A percentile compares a stretch with the other conserved stretches of the same genome.
Conservation (phyloP, 2,329 filamentous ascomycete genomes). For the Corniculantispora saksenae region DNA sequence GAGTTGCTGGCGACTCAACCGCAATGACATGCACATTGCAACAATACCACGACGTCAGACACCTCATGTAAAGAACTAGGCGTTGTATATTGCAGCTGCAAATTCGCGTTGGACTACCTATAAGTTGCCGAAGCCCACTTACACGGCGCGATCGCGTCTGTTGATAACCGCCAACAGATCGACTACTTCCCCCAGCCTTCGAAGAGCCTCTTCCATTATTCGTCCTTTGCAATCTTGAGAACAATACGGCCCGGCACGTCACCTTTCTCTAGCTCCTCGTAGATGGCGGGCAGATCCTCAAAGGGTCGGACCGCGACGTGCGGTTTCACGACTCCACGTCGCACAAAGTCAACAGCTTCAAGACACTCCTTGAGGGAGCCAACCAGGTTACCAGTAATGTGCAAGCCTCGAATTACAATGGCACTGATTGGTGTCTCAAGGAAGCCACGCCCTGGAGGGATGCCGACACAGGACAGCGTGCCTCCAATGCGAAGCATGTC, state of each 20-base stretch:
- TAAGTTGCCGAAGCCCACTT: no score
- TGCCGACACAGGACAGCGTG: conserved; percentile 23
- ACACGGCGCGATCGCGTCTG: no score
- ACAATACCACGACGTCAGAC: no score
- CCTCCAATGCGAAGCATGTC: conserved; percentile 23
- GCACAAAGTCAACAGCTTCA: conserved; percentile 22
- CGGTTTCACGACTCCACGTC: conserved; percentile 23
- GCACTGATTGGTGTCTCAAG: conserved; percentile 23
- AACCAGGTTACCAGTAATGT: conserved; percentile 23
- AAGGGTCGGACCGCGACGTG: conserved; percentile 19
- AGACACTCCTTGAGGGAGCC: conserved; percentile 25
- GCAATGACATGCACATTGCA: no score
- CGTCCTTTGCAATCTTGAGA: conserved; percentile 24
- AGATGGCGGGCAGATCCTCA: conserved; percentile 21
- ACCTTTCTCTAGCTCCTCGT: conserved; percentile 21
- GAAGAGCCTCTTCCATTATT: background rate
- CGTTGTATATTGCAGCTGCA: no score
- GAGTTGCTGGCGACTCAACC: background rate
- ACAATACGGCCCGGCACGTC: conserved; percentile 23
- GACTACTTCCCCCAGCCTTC: background rate
- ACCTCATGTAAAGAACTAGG: no score
- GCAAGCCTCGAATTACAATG: conserved; percentile 22
- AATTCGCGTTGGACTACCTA: no score
- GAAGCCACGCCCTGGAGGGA: conserved; percentile 21
- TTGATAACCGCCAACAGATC: no score